Evolutionary conservation across 768 basidiomycete species (phyloP).

Genomic region (Psilocybe azurescens): DNA sequence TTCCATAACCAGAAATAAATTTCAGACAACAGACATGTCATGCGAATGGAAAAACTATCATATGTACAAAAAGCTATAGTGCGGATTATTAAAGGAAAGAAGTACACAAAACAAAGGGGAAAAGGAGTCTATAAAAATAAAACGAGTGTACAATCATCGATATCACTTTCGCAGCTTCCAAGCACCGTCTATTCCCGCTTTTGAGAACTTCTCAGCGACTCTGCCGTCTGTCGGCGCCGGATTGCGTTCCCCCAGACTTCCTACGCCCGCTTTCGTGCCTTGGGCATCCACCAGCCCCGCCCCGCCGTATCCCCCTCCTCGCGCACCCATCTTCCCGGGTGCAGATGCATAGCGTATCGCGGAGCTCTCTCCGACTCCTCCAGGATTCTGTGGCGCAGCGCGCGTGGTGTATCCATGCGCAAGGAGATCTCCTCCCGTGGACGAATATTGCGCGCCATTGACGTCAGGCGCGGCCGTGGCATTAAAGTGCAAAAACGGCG

Average conservation of each 20-base stretch:
- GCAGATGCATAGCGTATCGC: conserved; percentile 46
- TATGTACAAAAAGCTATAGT: neutral
- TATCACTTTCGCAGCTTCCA: conserved; percentile 55
- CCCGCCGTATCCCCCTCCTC: conserved; percentile 49
- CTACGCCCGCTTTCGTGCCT: conserved; percentile 41
- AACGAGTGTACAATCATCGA: neutral
- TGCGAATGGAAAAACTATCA: neutral
- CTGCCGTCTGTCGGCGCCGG: conserved; percentile 46
- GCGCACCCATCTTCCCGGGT: conserved; percentile 50
- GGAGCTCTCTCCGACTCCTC: conserved; percentile 54
- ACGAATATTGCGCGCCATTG: conserved; percentile 41
- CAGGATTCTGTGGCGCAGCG: conserved; percentile 42
- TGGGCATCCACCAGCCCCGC: conserved; percentile 46
- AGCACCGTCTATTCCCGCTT: conserved; percentile 48
- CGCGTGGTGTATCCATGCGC: conserved; percentile 51
- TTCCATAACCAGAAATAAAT: neutral
- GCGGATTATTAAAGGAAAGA: no score
- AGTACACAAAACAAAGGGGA: no score
- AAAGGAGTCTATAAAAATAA: conserved; percentile 10
- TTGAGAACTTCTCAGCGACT: conserved; percentile 50
- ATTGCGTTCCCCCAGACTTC: conserved; percentile 48
- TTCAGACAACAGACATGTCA: neutral
- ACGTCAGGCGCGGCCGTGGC: conserved; percentile 45
- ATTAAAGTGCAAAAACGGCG: conserved; percentile 47
- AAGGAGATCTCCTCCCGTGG: conserved; percentile 43